Evolutionary conservation across 2,329 filamentous ascomycete genomes (phyloP).

Genomic region (Ustilaginoidea virens): DNA sequence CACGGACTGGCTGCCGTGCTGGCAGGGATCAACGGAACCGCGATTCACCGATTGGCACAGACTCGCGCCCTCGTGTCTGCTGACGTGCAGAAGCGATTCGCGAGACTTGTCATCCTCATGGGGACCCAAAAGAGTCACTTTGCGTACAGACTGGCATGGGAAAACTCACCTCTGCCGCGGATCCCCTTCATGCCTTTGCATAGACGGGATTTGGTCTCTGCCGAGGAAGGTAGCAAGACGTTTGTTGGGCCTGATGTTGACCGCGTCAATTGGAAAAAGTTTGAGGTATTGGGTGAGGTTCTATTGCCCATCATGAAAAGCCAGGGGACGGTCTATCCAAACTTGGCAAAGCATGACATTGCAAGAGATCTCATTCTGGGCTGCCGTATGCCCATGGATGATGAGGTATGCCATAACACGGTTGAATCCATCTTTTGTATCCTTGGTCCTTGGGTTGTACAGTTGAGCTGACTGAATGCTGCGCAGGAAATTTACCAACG

Average conservation of each 20-base stretch:
- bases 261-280: constrained; percentile 94
- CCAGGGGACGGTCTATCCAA: constrained; percentile 69
- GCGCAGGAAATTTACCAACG: constrained; percentile 48
- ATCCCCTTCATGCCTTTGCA: constrained; percentile 92
- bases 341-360: constrained; percentile 51
- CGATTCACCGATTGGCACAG: constrained; percentile 68
- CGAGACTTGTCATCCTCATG: constrained; percentile 83
- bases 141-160: constrained; percentile 93
- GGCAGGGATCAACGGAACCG: constrained; percentile 78
- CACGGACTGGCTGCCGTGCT: constrained; percentile 90
- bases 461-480: not conserved
- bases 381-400: constrained; percentile 66
- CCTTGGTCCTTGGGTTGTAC: not conserved
- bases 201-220: constrained; percentile 75
- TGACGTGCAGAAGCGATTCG: constrained; percentile 67
- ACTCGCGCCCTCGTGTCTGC: constrained; percentile 62
- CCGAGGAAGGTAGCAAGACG: constrained; percentile 83
- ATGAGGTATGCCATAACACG: constrained; percentile 52
- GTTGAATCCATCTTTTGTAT: not conserved
- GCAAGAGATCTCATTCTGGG: constrained; percentile 66
- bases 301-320: constrained; percentile 83
- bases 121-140: constrained; percentile 83
- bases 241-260: constrained; percentile 61
- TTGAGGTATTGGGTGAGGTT: constrained; percentile 88
- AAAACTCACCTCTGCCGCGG: constrained; percentile 77